phyloP scores from a whole-genome alignment of 2,329 filamentous ascomycete species.

The Colletotrichum sp. region DNA sequence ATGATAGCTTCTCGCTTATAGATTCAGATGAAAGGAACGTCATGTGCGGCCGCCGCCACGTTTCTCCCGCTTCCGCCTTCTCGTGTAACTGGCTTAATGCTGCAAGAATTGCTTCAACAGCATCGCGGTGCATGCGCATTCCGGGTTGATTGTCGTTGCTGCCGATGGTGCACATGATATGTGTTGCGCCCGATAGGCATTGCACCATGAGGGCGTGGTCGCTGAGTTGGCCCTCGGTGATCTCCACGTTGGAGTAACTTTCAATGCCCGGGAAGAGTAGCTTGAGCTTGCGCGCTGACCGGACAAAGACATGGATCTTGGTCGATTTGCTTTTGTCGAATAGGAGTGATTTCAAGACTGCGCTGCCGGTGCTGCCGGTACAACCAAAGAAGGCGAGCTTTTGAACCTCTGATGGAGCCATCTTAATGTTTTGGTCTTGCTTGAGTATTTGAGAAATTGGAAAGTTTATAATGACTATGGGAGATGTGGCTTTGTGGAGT shows the following conservation, averaged over 20 bases:
- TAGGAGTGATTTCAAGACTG: neutral
- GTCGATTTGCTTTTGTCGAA: neutral
- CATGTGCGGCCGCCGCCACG: neutral
- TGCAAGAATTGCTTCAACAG: neutral
- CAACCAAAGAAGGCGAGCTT: neutral
- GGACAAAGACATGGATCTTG: neutral
- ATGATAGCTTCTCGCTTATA: neutral
- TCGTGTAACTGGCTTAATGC: neutral
- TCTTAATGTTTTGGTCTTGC: neutral
- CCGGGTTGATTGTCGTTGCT: neutral
- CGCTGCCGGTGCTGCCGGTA: neutral
- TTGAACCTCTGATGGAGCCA: neutral
- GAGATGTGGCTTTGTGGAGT: accelerated
- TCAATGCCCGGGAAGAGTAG: neutral
- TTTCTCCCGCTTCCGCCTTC: neutral
- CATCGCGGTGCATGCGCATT: neutral
- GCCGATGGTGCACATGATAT: neutral
- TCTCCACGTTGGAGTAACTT: neutral
- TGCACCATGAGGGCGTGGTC: neutral
- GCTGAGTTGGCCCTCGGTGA: neutral
- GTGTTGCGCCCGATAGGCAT: neutral
- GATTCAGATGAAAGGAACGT: neutral
- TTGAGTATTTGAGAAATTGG: neutral
- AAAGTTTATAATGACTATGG: neutral
- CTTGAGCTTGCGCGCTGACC: neutral